Evolutionary conservation across 73 alveolate genomes (phyloP), one percentile per base, ranked within the genome.

Genomic region (Durusdinium trenchii): DNA sequence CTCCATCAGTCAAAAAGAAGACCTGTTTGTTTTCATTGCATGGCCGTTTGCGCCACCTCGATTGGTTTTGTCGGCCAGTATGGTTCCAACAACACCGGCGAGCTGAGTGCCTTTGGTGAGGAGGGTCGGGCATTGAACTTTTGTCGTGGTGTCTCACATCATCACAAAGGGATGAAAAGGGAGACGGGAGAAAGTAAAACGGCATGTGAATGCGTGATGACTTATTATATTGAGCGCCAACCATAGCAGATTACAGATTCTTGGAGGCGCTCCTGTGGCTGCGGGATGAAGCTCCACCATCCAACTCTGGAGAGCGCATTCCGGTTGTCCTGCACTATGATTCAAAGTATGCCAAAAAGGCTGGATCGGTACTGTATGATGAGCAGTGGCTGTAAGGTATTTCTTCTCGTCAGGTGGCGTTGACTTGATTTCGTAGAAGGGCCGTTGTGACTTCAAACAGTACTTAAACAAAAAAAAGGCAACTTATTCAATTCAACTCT

Each of bases 71-170:
- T 67, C n/a, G 32, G 94, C 54, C 54, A 86, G 95, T 46, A 60
- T 32, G 75, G 96, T 38, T 64, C 96, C 86, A 89, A 89, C 96
- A 89, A 89, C 86, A 89, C 96, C 50, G 96, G 86, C 14, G 96
- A 89, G 96, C 86, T 89, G 85, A 43, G 86, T 6, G 96, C 96
- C 71, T 89, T 89, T 48, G 96, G 96, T 14, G 96, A 89, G 96
- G 96, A 42, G 45, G 2, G 38, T 35, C n/a, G 9, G 38, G 12
- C 42, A 32, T 64, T 38, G 81, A 60, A 23, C 43, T 67, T 67
- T 67, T 32, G 43, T 26, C 45, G 42, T n/a, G 81, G 16, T 67
- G 36, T 42, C 20, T 67, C 43, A 60, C 73, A 60, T 60, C 30
- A 32, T 60, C n/a, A 60, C 23, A 57, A 12, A 57, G 12, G 12